Evolutionary conservation across 306 rosid species (phyloP).

Genomic region (Quillaja saponaria): DNA sequence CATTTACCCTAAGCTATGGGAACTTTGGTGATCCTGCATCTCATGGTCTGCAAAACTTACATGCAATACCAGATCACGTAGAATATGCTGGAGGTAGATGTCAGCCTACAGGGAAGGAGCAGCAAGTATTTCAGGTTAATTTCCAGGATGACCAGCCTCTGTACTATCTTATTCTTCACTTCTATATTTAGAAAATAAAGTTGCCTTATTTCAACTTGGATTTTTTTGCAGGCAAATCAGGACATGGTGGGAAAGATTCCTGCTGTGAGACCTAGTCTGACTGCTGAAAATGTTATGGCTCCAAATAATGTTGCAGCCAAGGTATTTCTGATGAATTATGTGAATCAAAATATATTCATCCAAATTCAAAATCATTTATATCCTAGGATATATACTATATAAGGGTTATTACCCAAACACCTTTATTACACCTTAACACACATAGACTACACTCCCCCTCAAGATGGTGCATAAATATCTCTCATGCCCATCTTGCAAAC

Average conservation of each 20-base stretch:
- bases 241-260: constrained; percentile 35
- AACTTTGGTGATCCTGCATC: constrained; percentile 41
- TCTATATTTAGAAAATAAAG: constrained; percentile 4
- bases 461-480: too few species aligned
- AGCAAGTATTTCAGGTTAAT: constrained; percentile 52
- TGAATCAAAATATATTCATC: too few species aligned
- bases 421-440: too few species aligned
- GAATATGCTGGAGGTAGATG: constrained; percentile 50
- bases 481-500: too few species aligned
- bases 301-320: constrained; percentile 34
- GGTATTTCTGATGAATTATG: too few species aligned
- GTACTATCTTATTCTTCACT: constrained; percentile 13
- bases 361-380: too few species aligned
- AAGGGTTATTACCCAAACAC: too few species aligned
- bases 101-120: constrained; percentile 39
- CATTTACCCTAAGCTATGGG: constrained; percentile 41
- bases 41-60: constrained; percentile 45
- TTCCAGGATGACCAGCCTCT: constrained; percentile 8
- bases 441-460: too few species aligned
- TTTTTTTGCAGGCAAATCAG: constrained; percentile 34
- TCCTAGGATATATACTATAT: too few species aligned
- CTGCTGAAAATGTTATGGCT: constrained; percentile 35
- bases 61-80: constrained; percentile 31
- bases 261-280: constrained; percentile 31
- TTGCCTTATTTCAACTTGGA: constrained; percentile 19